These are phyloP conservation scores for Tetracentron sinense DNA, from an alignment of 164 flowering plant genomes.

Conservation along the genomic window DNA sequence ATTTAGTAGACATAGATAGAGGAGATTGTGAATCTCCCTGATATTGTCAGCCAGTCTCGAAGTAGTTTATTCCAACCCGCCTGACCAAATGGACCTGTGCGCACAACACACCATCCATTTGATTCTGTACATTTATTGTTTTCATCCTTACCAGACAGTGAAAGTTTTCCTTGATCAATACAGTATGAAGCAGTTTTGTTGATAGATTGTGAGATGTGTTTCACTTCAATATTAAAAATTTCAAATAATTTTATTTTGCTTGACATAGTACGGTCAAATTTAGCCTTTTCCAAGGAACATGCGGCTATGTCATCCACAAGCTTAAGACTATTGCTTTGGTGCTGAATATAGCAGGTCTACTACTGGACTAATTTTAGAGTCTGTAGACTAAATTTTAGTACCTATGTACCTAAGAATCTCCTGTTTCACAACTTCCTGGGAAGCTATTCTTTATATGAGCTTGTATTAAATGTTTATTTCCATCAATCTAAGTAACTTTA, in stretches of 20 bases:
- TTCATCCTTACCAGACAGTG: not conserved
- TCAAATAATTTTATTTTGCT: no score
- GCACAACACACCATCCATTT: not conserved
- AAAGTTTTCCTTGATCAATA: no score
- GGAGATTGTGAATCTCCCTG: not conserved
- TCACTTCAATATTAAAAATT: not conserved
- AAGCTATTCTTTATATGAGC: not conserved
- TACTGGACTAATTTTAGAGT: not conserved
- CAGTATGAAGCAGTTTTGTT: not conserved
- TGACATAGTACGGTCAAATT: not conserved
- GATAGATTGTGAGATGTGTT: not conserved
- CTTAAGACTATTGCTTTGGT: not conserved
- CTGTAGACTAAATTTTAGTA: not conserved
- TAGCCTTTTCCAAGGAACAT: not conserved
- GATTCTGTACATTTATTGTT: not conserved
- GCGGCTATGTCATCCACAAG: not conserved
- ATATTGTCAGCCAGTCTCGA: not conserved
- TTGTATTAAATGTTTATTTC: not conserved
- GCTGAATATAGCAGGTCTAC: conserved; percentile 9
- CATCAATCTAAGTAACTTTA: not conserved
- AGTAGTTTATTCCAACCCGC: no score
- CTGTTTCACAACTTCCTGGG: not conserved
- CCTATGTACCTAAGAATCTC: not conserved
- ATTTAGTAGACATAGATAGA: no score
- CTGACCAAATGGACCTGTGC: not conserved